These are phyloP conservation scores for Diaporthe ilicicola DNA, from an alignment of 2,329 filamentous ascomycete genomes.

Conservation along the genomic window DNA sequence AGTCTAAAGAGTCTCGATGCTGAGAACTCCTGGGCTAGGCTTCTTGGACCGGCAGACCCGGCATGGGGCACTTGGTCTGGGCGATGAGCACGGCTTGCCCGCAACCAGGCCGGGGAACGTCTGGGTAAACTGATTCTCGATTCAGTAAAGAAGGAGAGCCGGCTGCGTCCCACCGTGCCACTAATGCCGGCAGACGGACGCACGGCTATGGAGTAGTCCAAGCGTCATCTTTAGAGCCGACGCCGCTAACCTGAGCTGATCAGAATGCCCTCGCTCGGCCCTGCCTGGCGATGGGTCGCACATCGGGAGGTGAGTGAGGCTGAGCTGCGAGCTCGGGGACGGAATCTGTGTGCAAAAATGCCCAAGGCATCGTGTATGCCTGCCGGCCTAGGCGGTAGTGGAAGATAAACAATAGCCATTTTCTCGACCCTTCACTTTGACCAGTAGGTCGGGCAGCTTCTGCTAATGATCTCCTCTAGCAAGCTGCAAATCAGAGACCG, in stretches of 20 bases:
- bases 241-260: not conserved
- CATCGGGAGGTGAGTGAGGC: not conserved
- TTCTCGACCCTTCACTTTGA: not conserved
- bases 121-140: not conserved
- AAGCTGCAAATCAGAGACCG: not conserved
- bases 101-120: not conserved
- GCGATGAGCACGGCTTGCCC: not conserved
- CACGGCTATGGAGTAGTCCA: not conserved
- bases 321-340: not conserved
- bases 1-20: too few relatives aligned
- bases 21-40: not conserved
- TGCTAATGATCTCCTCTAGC: not conserved
- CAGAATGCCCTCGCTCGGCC: not conserved
- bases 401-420: not conserved
- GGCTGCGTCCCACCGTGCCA: not conserved
- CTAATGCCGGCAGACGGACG: constrained; percentile 4
- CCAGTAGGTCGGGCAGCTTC: too few relatives aligned
- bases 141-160: not conserved
- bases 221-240: not conserved
- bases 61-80: not conserved
- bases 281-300: not conserved
- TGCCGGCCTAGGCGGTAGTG: not conserved
- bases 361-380: not conserved
- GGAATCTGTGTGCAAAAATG: not conserved
- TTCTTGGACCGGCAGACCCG: not conserved